These are phyloP conservation scores for Saraca asoca DNA, from an alignment of 331 rosid species.

Conservation along the genomic window DNA sequence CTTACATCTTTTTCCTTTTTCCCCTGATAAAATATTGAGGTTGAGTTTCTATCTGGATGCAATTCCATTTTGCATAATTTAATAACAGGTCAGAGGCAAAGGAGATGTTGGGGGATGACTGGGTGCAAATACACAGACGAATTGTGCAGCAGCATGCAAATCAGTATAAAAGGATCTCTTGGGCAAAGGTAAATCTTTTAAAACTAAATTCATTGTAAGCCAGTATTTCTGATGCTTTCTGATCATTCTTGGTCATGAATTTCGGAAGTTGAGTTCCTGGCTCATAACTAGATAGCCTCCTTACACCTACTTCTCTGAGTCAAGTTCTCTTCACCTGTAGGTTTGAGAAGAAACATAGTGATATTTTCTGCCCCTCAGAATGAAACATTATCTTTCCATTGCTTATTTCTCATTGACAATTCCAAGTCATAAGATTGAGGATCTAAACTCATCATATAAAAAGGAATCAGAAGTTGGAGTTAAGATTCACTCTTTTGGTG, in stretches of 20 bases:
- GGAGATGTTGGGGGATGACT: slow-evolving; percentile 96
- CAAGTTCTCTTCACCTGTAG: slow-evolving; percentile 8
- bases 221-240: slow-evolving; percentile 2
- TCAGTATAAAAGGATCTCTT: slow-evolving; percentile 91
- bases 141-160: slow-evolving; percentile 96
- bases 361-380: slow-evolving; percentile 4
- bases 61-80: slow-evolving; percentile 17
- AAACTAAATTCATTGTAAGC: slow-evolving; percentile 10
- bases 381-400: background rate
- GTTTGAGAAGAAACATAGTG: slow-evolving; percentile 16
- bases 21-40: background rate
- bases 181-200: slow-evolving; percentile 77
- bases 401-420: background rate
- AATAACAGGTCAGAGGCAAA: slow-evolving; percentile 87
- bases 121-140: slow-evolving; percentile 98
- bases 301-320: background rate
- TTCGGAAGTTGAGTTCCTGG: slow-evolving; percentile 12
- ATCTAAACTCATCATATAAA: background rate
- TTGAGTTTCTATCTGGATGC: slow-evolving; percentile 23
- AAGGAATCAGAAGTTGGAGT: slow-evolving; percentile 5
- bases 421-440: too few species aligned
- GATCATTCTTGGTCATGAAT: slow-evolving; percentile 3
- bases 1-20: background rate
- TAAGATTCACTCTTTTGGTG: background rate
- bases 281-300: slow-evolving; percentile 17